phyloP scores from a whole-genome alignment of 192 early-diverging fungal species.

The Gonapodya sp. region DNA sequence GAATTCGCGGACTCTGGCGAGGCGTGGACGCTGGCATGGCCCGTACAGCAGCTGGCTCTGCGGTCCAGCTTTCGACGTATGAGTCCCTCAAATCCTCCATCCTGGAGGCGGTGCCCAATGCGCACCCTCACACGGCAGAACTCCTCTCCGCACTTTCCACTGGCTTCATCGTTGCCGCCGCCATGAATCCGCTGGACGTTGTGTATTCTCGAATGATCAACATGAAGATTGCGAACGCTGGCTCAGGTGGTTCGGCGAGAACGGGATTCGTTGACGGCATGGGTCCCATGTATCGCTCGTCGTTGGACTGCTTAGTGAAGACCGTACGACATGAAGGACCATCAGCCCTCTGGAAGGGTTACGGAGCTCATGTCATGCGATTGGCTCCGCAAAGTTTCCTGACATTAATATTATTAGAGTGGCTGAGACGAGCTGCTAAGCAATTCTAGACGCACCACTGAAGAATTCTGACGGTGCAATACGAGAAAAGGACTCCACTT shows the following conservation, averaged over 20 bases:
- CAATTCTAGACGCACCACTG: too few relatives aligned
- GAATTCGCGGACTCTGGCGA: constrained; percentile 64
- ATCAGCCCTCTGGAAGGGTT: constrained; percentile 83
- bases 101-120: constrained; percentile 13
- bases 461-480: too few relatives aligned
- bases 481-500: too few relatives aligned
- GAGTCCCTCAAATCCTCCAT: constrained; percentile 65
- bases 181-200: constrained; percentile 98
- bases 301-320: constrained; percentile 79
- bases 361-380: constrained; percentile 60
- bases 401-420: constrained; percentile 82
- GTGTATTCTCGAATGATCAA: constrained; percentile 73
- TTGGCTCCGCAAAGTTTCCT: constrained; percentile 78
- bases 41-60: constrained; percentile 75
- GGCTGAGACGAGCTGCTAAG: background rate
- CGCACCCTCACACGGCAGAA: constrained; percentile 32
- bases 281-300: constrained; percentile 67
- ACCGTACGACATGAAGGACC: constrained; percentile 73
- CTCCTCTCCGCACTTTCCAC: constrained; percentile 58
- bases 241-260: constrained; percentile 60
- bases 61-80: constrained; percentile 85
- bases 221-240: background rate
- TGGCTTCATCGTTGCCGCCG: constrained; percentile 73
- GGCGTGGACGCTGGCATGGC: constrained; percentile 83
- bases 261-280: constrained; percentile 44